A percentile compares a stretch with the other conserved stretches of the same genome.
Evolutionary conservation across 1,139 yeast species (phyloP).

Genomic region (Pneumocystis jirovecii): DNA sequence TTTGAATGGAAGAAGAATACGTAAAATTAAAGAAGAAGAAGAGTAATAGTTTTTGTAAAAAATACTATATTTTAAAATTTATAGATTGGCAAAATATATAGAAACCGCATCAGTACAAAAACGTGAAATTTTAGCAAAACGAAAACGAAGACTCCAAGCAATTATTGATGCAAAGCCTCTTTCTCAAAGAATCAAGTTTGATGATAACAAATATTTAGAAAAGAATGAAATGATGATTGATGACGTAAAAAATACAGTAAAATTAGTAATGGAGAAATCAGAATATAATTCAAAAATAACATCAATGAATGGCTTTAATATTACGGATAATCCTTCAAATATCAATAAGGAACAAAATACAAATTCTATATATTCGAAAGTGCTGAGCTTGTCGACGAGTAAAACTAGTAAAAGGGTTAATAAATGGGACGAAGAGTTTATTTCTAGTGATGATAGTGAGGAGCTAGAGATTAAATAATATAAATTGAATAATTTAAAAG

Average conservation of each 20-base stretch:
- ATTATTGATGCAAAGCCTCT: background rate
- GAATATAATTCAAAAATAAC: background rate
- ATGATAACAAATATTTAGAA: background rate
- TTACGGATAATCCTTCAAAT: too few relatives aligned
- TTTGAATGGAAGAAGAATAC: slow-evolving; percentile 28
- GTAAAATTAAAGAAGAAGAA: slow-evolving; percentile 25
- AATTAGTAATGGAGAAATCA: background rate
- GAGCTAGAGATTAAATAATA: background rate
- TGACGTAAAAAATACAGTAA: background rate
- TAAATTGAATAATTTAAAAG: background rate
- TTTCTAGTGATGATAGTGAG: background rate
- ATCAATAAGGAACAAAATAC: background rate
- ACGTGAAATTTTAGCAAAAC: background rate
- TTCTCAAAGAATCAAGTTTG: background rate
- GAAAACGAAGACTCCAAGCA: background rate
- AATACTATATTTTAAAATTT: background rate
- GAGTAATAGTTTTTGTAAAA: slow-evolving; percentile 11
- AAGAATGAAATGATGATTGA: background rate
- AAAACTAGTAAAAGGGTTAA: background rate
- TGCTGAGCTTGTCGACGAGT: background rate
- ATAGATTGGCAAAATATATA: background rate
- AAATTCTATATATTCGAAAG: background rate
- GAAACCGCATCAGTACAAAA: background rate
- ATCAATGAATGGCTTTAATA: background rate
- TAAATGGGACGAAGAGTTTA: background rate